Conservation (phyloP, 108 stramenopile species). For the Aurantiochytrium sp. region DNA sequence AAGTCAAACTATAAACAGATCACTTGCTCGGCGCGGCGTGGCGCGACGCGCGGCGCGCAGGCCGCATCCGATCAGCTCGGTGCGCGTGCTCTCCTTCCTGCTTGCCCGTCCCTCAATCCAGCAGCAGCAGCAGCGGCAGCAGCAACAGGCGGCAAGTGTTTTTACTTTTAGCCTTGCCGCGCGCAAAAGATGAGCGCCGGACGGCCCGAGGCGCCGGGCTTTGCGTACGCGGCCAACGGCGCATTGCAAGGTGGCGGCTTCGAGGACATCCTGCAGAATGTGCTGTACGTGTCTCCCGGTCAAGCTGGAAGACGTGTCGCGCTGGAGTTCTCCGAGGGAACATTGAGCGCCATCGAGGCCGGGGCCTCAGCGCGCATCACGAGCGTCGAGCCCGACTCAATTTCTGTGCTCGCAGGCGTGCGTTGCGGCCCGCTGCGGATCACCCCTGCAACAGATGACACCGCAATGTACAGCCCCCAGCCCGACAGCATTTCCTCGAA, state of each 20-base stretch:
- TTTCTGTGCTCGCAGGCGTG: neutral
- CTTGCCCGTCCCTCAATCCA: no score
- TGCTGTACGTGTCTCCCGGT: neutral
- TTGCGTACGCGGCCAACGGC: neutral
- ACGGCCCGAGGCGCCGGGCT: neutral
- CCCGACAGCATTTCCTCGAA: no score
- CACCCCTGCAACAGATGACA: neutral
- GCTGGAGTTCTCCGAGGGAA: neutral
- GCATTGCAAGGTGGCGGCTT: neutral
- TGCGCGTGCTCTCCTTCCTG: no score
- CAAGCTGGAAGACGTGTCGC: neutral
- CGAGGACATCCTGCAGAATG: neutral
- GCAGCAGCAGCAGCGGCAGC: no score
- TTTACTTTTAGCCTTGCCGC: no score
- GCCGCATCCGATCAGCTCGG: no score
- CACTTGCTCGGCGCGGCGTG: no score
- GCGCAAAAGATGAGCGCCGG: no score
- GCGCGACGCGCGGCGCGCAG: no score
- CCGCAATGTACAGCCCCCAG: no score
- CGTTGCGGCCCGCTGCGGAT: neutral
- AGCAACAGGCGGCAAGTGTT: no score
- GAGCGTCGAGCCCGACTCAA: neutral
- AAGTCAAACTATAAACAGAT: no score
- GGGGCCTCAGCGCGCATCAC: neutral
- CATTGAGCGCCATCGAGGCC: neutral